These are phyloP conservation scores for Drechslerella dactyloides DNA, from an alignment of 2,329 filamentous ascomycete species.

Conservation along the genomic window DNA sequence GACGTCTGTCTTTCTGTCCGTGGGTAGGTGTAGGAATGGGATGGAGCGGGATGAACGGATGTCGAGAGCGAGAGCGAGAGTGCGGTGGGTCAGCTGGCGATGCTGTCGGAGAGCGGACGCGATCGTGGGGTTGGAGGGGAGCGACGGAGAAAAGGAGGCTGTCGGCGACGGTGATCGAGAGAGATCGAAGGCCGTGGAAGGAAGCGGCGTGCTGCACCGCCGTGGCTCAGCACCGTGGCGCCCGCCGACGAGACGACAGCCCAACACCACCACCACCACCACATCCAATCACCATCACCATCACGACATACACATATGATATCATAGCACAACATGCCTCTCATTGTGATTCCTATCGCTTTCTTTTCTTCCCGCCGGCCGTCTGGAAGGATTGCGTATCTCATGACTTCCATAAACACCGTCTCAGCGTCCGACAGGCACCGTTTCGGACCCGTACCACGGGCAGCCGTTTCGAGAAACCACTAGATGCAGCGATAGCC, in stretches of 20 bases:
- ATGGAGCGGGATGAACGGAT: not conserved
- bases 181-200: constrained; percentile 34
- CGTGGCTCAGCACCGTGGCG: constrained; percentile 9
- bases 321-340: too few species aligned
- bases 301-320: not conserved
- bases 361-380: too few species aligned
- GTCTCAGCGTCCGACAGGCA: constrained; percentile 27
- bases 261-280: constrained; percentile 10
- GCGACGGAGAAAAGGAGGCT: constrained; percentile 1
- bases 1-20: constrained; percentile 9
- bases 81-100: constrained; percentile 4
- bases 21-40: not conserved
- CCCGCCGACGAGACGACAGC: not conserved
- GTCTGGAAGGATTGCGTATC: too few species aligned
- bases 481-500: constrained; percentile 26
- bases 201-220: constrained; percentile 12
- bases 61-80: constrained; percentile 9
- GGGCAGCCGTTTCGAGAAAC: constrained; percentile 1
- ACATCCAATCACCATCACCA: not conserved
- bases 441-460: constrained; percentile 11
- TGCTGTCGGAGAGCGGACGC: not conserved
- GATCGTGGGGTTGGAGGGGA: constrained; percentile 5
- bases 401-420: constrained; percentile 17
- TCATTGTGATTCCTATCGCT: too few species aligned
- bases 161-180: constrained; percentile 25